Base-by-base conservation (phyloP, 805 yeast species). In the Ogataea haglerorum region DNA sequence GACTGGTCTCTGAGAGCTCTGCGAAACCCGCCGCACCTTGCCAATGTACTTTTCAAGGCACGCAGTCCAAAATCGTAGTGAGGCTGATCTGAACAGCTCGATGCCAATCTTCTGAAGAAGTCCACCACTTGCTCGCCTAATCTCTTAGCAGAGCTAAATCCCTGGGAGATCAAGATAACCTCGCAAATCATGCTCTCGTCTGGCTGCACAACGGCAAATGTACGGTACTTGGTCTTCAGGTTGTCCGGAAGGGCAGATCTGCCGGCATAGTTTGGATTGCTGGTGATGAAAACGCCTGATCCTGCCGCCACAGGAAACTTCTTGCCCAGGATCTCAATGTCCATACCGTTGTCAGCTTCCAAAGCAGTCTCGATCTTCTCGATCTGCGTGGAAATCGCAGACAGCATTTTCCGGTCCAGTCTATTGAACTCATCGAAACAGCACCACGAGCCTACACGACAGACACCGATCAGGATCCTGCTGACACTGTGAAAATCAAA, bases 361-460 rank as follows among this genome's bases (percentile, higher is more conserved):
- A 85, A 54, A 0, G 82, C 82, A 6, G 56, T 49, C 53, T 87
- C 91, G 27, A 89, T 85, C 19, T 61, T 66, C 48, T 84, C 95
- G 18, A 91, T 72, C 52, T 82, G 87, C 0, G 91, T 77, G 0
- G 97, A 82, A 0, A 88, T 83, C 0, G 96, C 90, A 62, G 96
- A 87, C 34, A 91, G 65, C 43, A 82, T 82, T 10, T 70, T 72
- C 43, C 75, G 76, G 28, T 79, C 82, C 22, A 91, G 70, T 46
- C 98, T 70, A 55, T 91, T 91, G 55, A 91, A 90, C 59, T 91
- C 98, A 60, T 91, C 98, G 64, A 91, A 91, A 61, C 98, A 91
- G 4, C 90, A 95, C 95, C 96, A 91, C 1, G 89, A 82, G 1
- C 96, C 96, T 6, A 88, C 76, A 45, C 80, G 80, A 45, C 90